Base-by-base conservation (phyloP, 228 moss, liverwort and hornwort genomes). In the Sphagnum magellanicum region DNA sequence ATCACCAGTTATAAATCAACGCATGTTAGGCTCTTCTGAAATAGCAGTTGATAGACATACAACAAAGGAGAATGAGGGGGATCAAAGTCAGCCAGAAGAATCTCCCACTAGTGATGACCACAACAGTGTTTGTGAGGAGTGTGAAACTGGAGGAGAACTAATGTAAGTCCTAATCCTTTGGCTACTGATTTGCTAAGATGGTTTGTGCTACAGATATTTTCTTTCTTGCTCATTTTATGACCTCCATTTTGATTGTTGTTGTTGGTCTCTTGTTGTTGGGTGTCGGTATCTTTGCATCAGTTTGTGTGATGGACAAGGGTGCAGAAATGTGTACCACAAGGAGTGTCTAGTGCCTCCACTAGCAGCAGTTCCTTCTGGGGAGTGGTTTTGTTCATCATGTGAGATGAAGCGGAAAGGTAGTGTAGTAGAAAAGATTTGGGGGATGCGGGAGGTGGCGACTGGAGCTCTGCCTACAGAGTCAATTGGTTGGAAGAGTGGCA, bases 321-420 rank as follows among this genome's bases (percentile, higher is more conserved):
- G 86, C 78, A 83, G 67, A 63, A 74, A 62, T 73, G 86, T 86
- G 64, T 86, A 78, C 69, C 86, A 86, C 74, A 86, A 82, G 74
- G 86, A 82, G 73, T 86, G 86, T 63, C 76, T 86, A 15, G 63
- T 75, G 64, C 86, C 86, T 64, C 86, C 86, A 16, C 63, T 86
- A 64, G 60, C 73, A 59, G 63, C 71, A 70, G 60, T 86, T 68
- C 86, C 86, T 69, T 73, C 63, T 67, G 86, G 86, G 63, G 80
- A 80, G 70, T 86, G 86, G 86, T 86, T 66, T 65, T 86, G 86
- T 53, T 78, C 86, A 66, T 68, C 72, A 63, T 86, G 86, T 63
- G 74, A 78, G 32, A 61, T 68, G 50, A 83, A 80, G 68, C 74
- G 62, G 52, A 83, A 76, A 76, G 73, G 73, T 8, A 13, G 17